phyloP scores from a whole-genome alignment of 164 flowering plant genomes.

The Paratinospora sagittata region DNA sequence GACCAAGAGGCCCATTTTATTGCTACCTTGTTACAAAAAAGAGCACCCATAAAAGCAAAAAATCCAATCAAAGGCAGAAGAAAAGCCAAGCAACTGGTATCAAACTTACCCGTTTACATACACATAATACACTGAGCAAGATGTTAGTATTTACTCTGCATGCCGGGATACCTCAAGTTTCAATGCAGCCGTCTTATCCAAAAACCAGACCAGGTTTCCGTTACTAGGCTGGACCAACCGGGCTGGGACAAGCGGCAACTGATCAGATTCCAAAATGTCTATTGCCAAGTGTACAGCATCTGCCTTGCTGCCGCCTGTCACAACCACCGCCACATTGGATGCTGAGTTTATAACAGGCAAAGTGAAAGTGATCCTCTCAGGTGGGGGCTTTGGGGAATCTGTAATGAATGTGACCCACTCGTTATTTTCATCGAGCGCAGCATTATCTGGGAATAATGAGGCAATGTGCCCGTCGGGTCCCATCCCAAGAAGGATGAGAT shows the following conservation, averaged over 20 bases:
- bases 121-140: constrained; percentile 24
- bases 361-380: constrained; percentile 76
- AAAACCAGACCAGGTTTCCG: constrained; percentile 73
- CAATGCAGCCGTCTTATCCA: constrained; percentile 60
- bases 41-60: no score
- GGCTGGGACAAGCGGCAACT: constrained; percentile 40
- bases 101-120: constrained; percentile 11
- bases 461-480: constrained; percentile 81
- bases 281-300: constrained; percentile 49
- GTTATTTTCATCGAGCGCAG: constrained; percentile 39
- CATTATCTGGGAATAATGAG: constrained; percentile 59
- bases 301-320: constrained; percentile 53
- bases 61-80: no score
- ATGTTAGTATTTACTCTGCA: constrained; percentile 14
- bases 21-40: no score
- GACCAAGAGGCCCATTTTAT: no score
- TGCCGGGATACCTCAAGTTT: constrained; percentile 33
- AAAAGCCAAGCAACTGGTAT: no score
- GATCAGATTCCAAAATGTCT: constrained; percentile 30
- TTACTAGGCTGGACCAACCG: constrained; percentile 46
- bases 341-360: constrained; percentile 79
- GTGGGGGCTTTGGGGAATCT: constrained; percentile 75
- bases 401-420: constrained; percentile 75
- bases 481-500: constrained; percentile 70
- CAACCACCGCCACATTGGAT: constrained; percentile 61